Evolutionary conservation across 2,329 filamentous ascomycete genomes (phyloP).

Genomic region (Beauveria caledonica): DNA sequence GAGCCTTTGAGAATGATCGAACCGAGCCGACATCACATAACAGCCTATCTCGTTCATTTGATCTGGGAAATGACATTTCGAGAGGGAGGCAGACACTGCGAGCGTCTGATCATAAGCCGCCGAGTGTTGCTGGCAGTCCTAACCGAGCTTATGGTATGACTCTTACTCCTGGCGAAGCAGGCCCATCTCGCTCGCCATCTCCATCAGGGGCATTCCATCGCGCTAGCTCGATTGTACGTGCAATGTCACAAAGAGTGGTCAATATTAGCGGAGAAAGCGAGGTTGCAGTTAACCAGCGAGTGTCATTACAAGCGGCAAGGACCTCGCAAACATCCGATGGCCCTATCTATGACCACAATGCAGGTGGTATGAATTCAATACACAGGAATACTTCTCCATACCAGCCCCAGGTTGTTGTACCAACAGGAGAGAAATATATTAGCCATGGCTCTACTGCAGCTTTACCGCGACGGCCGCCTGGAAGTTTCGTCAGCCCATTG

Average conservation of each 20-base stretch:
- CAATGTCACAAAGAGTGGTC: slow-evolving; percentile 95
- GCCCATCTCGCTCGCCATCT: slow-evolving; percentile 54
- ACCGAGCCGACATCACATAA: slow-evolving; percentile 37
- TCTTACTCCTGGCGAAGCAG: slow-evolving; percentile 42
- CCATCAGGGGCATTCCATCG: slow-evolving; percentile 56
- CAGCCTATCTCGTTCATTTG: slow-evolving; percentile 50
- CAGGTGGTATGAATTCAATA: slow-evolving; percentile 24
- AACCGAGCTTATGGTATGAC: slow-evolving; percentile 50
- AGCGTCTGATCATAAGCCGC: slow-evolving; percentile 48
- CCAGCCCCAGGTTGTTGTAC: slow-evolving; percentile 37
- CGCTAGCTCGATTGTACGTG: slow-evolving; percentile 68
- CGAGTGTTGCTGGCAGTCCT: slow-evolving; percentile 41
- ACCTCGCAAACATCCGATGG: slow-evolving; percentile 27
- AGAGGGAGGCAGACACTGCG: slow-evolving; percentile 45
- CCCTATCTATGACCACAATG: slow-evolving; percentile 23
- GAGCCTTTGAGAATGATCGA: slow-evolving; percentile 34
- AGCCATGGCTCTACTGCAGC: slow-evolving; percentile 16
- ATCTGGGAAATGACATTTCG: slow-evolving; percentile 47
- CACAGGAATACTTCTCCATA: slow-evolving; percentile 44
- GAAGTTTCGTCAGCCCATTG: slow-evolving; percentile 56
- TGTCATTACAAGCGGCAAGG: slow-evolving; percentile 48
- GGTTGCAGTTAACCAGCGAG: slow-evolving; percentile 59
- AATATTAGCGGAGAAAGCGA: slow-evolving; percentile 94
- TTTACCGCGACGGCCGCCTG: slow-evolving; percentile 12
- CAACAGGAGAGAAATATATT: slow-evolving; percentile 37